Evolutionary conservation across 768 basidiomycete species (phyloP).

Genomic region (Cyclocybe aegerita): DNA sequence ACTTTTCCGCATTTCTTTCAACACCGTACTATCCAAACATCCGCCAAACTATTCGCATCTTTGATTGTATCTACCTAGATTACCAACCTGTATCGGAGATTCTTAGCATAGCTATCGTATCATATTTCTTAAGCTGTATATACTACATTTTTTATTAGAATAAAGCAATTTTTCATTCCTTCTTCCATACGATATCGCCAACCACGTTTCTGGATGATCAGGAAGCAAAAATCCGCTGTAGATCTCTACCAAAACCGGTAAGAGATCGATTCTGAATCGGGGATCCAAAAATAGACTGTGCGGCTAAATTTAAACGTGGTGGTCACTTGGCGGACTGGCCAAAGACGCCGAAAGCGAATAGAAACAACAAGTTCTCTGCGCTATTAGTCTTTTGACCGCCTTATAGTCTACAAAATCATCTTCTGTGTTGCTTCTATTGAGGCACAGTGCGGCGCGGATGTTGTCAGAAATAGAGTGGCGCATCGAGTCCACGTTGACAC

Average conservation of each 20-base stretch:
- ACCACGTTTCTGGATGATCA: conserved; percentile 7
- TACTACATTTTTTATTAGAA: neutral
- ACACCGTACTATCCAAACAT: neutral
- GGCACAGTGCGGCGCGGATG: too few species aligned
- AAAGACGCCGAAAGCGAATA: conserved; percentile 4
- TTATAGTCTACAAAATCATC: neutral
- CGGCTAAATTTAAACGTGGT: conserved; percentile 14
- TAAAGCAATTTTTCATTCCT: neutral
- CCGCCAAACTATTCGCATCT: neutral
- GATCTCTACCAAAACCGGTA: conserved; percentile 20
- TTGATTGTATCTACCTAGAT: conserved; percentile 4
- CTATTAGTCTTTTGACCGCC: neutral
- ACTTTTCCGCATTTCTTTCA: neutral
- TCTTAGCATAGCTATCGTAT: too few species aligned
- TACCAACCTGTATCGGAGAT: neutral
- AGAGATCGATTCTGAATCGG: conserved; percentile 20
- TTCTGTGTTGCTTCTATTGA: too few species aligned
- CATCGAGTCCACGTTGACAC: too few species aligned
- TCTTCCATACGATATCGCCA: neutral
- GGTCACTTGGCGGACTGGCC: conserved; percentile 6
- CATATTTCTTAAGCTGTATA: neutral
- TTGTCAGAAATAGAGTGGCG: too few species aligned
- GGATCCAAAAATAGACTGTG: conserved; percentile 10
- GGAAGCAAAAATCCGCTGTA: conserved; percentile 15
- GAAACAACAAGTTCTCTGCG: neutral